Conservation (phyloP, 2,329 filamentous ascomycete genomes). For the Epichloe baconii region DNA sequence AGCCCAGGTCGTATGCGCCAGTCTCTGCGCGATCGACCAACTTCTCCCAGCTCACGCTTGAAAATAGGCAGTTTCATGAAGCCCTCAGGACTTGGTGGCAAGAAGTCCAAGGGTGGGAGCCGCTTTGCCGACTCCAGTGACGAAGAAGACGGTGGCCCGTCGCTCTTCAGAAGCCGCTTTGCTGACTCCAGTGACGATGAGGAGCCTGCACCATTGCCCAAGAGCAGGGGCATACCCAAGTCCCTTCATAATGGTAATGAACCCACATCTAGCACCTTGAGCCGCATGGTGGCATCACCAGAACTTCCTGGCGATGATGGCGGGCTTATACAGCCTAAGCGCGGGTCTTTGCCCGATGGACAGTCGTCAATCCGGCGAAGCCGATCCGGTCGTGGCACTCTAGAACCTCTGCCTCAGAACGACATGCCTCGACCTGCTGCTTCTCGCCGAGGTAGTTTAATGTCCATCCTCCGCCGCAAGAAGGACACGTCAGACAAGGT, state of each 20-base stretch:
- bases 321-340: conserved; percentile 19
- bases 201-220: conserved; percentile 8
- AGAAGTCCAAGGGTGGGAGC: conserved; percentile 28
- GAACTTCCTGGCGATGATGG: conserved; percentile 49
- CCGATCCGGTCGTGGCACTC: conserved; percentile 27
- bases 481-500: conserved; percentile 37
- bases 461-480: conserved; percentile 52
- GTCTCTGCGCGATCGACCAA: conserved; percentile 28
- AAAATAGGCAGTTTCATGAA: conserved; percentile 27
- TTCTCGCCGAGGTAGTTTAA: conserved; percentile 35
- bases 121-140: conserved; percentile 52
- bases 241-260: conserved; percentile 16
- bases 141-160: conserved; percentile 30
- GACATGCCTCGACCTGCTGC: conserved; percentile 3
- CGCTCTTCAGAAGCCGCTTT: conserved; percentile 45
- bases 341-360: conserved; percentile 7
- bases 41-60: conserved; percentile 26
- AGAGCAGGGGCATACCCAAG: conserved; percentile 21
- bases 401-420: conserved; percentile 14
- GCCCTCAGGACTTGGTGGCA: conserved; percentile 25
- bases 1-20: conserved; percentile 26
- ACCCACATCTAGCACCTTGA: background rate
- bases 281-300: conserved; percentile 29
- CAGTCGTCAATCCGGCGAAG: conserved; percentile 22
- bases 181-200: conserved; percentile 20